These are phyloP conservation scores for Didymella pomorum DNA, from an alignment of 2,329 filamentous ascomycete genomes.

Conservation along the genomic window DNA sequence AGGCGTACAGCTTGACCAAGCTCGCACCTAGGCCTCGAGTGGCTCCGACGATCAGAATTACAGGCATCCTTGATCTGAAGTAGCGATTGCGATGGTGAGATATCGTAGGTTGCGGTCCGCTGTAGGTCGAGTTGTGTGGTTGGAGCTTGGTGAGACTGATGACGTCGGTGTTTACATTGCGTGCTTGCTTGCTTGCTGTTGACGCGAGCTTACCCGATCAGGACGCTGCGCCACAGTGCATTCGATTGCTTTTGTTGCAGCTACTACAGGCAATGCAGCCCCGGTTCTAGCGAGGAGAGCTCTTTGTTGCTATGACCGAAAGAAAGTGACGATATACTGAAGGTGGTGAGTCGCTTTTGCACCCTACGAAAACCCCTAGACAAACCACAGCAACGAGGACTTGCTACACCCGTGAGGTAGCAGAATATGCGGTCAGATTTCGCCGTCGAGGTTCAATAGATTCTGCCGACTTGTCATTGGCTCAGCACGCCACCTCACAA, in stretches of 20 bases:
- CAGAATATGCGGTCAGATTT: background rate
- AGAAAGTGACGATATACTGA: background rate
- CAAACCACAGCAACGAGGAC: background rate
- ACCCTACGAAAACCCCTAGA: background rate
- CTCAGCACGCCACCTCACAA: slow-evolving; percentile 18
- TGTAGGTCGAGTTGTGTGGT: background rate
- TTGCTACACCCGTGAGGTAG: background rate
- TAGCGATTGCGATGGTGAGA: background rate
- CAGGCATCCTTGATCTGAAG: slow-evolving; percentile 36
- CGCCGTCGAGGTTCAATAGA: background rate
- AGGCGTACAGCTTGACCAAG: slow-evolving; percentile 66
- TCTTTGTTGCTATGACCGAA: background rate
- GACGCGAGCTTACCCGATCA: slow-evolving; percentile 10
- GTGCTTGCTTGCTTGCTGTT: slow-evolving; percentile 6
- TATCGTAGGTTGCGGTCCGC: background rate
- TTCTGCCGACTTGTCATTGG: slow-evolving; percentile 21
- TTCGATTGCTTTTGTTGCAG: background rate
- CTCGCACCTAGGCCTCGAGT: slow-evolving; percentile 73
- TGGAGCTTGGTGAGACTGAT: background rate
- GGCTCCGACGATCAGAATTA: slow-evolving; percentile 70
- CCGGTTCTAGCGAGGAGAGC: background rate
- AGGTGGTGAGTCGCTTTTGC: background rate
- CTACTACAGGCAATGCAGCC: background rate
- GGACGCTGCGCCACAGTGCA: background rate
- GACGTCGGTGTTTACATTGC: slow-evolving; percentile 17